Evolutionary conservation across 1,284 basidiomycete species (phyloP).

Genomic region (Dichomitus squalens): DNA sequence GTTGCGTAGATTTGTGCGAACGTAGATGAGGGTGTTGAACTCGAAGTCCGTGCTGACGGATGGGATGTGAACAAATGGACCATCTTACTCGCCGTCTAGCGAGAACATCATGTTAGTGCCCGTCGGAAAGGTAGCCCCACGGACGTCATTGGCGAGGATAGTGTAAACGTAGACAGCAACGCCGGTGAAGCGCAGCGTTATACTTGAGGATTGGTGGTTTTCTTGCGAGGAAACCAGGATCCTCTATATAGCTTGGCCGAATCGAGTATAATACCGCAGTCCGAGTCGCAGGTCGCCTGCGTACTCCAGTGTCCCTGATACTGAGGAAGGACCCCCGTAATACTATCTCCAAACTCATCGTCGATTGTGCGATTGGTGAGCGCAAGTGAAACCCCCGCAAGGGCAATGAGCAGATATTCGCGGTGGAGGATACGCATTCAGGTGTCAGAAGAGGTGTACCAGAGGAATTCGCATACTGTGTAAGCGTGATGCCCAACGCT

Average conservation of each 20-base stretch:
- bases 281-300: background rate
- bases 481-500: background rate
- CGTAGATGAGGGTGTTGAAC: slow-evolving; percentile 34
- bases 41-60: slow-evolving; percentile 12
- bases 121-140: background rate
- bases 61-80: slow-evolving; percentile 22
- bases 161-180: slow-evolving; percentile 31
- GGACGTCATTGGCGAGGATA: slow-evolving; percentile 30
- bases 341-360: background rate
- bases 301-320: background rate
- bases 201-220: background rate
- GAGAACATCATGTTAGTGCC: slow-evolving; percentile 34
- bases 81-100: slow-evolving; percentile 32
- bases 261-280: background rate
- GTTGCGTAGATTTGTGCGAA: slow-evolving; percentile 15
- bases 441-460: background rate
- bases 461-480: background rate
- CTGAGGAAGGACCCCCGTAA: background rate
- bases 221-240: background rate
- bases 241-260: background rate
- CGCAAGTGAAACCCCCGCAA: background rate
- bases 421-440: background rate
- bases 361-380: slow-evolving; percentile 3
- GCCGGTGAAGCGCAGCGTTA: slow-evolving; percentile 9
- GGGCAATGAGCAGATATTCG: background rate